Evolutionary conservation across 345 rosid genomes (phyloP).

Genomic region (Salix caprea): DNA sequence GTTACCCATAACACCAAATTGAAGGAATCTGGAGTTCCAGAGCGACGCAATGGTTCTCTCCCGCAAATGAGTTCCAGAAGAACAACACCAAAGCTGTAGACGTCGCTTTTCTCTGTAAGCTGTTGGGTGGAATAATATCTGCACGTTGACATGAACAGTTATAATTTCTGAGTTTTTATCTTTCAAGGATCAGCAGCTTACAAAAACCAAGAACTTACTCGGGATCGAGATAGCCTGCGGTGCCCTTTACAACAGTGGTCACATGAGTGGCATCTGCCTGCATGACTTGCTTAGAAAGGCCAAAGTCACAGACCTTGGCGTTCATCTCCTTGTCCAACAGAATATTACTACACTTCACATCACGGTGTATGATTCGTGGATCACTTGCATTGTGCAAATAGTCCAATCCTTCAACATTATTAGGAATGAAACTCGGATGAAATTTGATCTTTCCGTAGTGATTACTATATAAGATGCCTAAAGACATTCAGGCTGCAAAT

Average conservation of each 20-base stretch:
- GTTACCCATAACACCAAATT: constrained; percentile 87
- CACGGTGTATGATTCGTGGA: constrained; percentile 85
- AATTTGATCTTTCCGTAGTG: neutral
- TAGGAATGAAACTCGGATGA: neutral
- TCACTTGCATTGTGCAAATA: constrained; percentile 85
- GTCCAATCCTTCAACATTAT: constrained; percentile 58
- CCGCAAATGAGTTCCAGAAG: constrained; percentile 90
- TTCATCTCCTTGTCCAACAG: constrained; percentile 80
- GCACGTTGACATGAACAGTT: constrained; percentile 6
- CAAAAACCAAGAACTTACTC: constrained; percentile 44
- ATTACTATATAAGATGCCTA: no score
- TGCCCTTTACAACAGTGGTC: constrained; percentile 87
- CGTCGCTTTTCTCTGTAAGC: constrained; percentile 88
- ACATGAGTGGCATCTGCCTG: constrained; percentile 78
- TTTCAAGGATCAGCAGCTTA: neutral
- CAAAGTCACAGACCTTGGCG: constrained; percentile 72
- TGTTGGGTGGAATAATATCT: constrained; percentile 86
- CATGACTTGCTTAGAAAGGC: constrained; percentile 69
- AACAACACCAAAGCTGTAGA: constrained; percentile 92
- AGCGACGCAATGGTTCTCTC: constrained; percentile 72
- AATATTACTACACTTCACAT: constrained; percentile 82
- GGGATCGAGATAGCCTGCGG: constrained; percentile 94
- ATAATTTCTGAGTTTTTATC: neutral
- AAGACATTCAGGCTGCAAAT: no score
- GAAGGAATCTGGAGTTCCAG: constrained; percentile 87